Evolutionary conservation across 306 rosid species (phyloP).

Genomic region (Lathyrus sativus): DNA sequence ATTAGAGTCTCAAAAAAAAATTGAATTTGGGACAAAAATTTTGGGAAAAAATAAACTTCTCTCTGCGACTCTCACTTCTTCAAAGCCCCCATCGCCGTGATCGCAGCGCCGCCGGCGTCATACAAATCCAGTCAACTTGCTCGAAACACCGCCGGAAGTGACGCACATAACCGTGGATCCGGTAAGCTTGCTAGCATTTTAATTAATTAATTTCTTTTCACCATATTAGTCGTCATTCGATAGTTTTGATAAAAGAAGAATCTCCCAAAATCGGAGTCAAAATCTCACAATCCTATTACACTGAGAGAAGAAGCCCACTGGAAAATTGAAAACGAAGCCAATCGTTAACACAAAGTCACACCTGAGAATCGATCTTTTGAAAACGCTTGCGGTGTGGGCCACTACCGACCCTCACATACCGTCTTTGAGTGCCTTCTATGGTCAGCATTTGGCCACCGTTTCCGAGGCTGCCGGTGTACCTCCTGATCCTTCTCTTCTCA

Average conservation of each 20-base stretch:
- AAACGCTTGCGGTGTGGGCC: slow-evolving; percentile 63
- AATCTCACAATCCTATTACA: slow-evolving; percentile 44
- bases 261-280: neutral
- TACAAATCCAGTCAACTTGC: neutral
- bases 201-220: no score
- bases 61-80: slow-evolving; percentile 5
- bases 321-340: slow-evolving; percentile 56
- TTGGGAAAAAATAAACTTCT: neutral
- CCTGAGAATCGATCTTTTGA: slow-evolving; percentile 60
- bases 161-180: neutral
- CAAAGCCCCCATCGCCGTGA: neutral
- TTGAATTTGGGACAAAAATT: no score
- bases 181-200: neutral
- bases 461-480: slow-evolving; percentile 54
- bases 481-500: slow-evolving; percentile 56
- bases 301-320: slow-evolving; percentile 68
- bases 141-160: neutral
- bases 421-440: slow-evolving; percentile 70
- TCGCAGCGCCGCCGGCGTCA: neutral
- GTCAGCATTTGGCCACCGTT: slow-evolving; percentile 54
- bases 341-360: slow-evolving; percentile 41
- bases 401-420: slow-evolving; percentile 54
- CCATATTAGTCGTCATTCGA: no score
- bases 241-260: no score
- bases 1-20: no score